phyloP scores from a whole-genome alignment of 768 basidiomycete genomes.

The Boletellus sp. region DNA sequence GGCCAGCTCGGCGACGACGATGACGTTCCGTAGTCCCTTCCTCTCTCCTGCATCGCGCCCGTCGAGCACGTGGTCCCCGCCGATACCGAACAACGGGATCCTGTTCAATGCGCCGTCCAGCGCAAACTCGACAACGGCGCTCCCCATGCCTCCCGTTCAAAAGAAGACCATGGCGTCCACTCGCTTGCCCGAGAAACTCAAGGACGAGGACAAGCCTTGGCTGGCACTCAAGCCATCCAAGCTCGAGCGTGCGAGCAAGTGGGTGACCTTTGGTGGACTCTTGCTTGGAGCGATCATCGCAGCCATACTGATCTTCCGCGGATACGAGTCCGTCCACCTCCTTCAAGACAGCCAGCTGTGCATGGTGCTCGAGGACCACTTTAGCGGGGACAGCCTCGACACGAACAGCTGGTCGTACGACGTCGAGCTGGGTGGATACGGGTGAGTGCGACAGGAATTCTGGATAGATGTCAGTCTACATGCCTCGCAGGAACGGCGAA shows the following conservation, averaged over 20 bases:
- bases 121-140: slow-evolving; percentile 26
- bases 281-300: slow-evolving; percentile 41
- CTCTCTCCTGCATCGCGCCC: slow-evolving; percentile 70
- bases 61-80: slow-evolving; percentile 58
- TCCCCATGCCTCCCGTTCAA: slow-evolving; percentile 43
- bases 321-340: slow-evolving; percentile 38
- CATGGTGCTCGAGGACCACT: slow-evolving; percentile 49
- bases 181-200: slow-evolving; percentile 49
- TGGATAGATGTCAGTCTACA: slow-evolving; percentile 3
- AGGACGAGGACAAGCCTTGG: slow-evolving; percentile 47
- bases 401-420: slow-evolving; percentile 44
- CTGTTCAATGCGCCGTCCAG: slow-evolving; percentile 25
- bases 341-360: slow-evolving; percentile 37
- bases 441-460: slow-evolving; percentile 23
- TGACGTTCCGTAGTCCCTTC: slow-evolving; percentile 61
- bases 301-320: slow-evolving; percentile 45
- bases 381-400: slow-evolving; percentile 39
- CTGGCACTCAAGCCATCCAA: slow-evolving; percentile 33
- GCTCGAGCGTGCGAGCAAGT: slow-evolving; percentile 38
- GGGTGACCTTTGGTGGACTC: slow-evolving; percentile 43
- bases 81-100: slow-evolving; percentile 34
- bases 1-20: slow-evolving; percentile 38
- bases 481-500: slow-evolving; percentile 40
- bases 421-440: slow-evolving; percentile 53
- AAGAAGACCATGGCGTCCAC: slow-evolving; percentile 41